A percentile compares a stretch with the other conserved stretches of the same genome.
Evolutionary conservation across 257 asterid genomes (phyloP).

Genomic region (Perilla frutescens): DNA sequence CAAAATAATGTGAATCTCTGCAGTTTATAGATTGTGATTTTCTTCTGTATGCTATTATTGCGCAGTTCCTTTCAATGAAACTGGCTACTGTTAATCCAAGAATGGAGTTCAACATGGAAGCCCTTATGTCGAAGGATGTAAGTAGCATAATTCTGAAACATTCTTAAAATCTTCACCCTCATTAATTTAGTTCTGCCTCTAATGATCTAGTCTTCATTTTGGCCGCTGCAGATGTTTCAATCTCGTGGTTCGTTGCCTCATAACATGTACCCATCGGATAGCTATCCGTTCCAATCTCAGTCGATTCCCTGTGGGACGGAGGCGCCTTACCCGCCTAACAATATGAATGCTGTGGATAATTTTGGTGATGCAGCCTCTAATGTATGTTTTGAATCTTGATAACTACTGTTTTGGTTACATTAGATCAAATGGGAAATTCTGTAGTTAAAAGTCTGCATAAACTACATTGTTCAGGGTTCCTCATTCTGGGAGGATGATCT

Average conservation of each 20-base stretch:
- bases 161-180: neutral
- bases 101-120: conserved; percentile 70
- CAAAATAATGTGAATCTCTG: neutral
- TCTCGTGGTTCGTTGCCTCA: conserved; percentile 57
- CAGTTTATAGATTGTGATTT: neutral
- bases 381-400: conserved; percentile 41
- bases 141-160: conserved; percentile 28
- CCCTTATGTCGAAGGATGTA: conserved; percentile 78
- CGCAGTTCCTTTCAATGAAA: conserved; percentile 93
- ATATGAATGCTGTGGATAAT: conserved; percentile 44
- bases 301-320: conserved; percentile 48
- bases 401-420: neutral
- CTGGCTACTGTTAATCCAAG: conserved; percentile 80
- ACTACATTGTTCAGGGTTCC: conserved; percentile 51
- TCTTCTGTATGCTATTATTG: neutral
- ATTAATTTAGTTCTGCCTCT: too few species aligned
- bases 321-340: conserved; percentile 45
- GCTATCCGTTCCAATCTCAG: conserved; percentile 56
- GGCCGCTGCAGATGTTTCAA: conserved; percentile 51
- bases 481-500: conserved; percentile 86
- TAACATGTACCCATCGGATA: conserved; percentile 48
- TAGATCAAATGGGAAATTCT: neutral
- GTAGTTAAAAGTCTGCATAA: neutral
- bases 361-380: conserved; percentile 60
- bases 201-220: too few species aligned